A percentile compares a stretch with the other conserved stretches of the same genome.
Evolutionary conservation across 345 rosid genomes (phyloP).

Genomic region (Eucalyptus curtisii): DNA sequence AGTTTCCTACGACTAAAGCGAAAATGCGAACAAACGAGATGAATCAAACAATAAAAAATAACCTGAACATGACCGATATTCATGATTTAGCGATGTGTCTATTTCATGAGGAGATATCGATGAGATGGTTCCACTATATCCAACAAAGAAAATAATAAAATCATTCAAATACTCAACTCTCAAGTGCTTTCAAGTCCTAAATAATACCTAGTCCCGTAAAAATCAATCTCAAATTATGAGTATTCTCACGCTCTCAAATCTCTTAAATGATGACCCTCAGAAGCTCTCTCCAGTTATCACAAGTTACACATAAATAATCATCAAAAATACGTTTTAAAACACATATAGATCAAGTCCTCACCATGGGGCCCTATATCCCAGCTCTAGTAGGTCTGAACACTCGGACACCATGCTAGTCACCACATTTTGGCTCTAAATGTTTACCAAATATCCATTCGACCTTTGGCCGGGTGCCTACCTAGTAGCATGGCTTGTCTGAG

Average conservation of each 20-base stretch:
- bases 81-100: no score
- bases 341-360: not conserved
- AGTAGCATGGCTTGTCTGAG: not conserved
- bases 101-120: no score
- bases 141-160: not conserved
- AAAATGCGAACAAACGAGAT: not conserved
- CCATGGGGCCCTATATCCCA: not conserved
- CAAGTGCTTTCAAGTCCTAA: not conserved
- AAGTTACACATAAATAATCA: not conserved
- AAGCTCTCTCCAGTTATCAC: not conserved
- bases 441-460: no score
- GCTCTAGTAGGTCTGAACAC: not conserved
- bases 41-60: no score
- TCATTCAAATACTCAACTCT: not conserved
- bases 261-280: not conserved
- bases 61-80: not conserved
- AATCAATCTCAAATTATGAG: not conserved
- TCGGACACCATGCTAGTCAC: not conserved
- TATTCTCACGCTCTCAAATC: not conserved
- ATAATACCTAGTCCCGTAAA: not conserved
- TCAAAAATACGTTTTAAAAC: no score
- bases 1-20: not conserved
- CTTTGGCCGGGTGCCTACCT: not conserved
- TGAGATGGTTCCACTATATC: not conserved
- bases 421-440: not conserved